Conservation (phyloP, 1,284 basidiomycete species). For the Trichosporon faecale region DNA sequence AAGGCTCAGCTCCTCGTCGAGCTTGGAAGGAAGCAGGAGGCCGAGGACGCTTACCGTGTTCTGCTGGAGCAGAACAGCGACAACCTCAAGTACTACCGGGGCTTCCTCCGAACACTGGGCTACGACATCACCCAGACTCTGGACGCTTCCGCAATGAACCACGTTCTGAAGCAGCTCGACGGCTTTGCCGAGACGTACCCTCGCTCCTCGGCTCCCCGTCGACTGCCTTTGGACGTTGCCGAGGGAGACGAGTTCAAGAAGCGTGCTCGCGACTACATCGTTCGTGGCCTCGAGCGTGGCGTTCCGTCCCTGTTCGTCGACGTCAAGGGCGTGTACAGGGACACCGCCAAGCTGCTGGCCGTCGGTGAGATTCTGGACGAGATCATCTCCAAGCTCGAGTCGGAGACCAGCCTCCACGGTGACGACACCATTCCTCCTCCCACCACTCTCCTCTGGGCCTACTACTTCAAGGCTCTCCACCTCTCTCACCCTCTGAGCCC, state of each 20-base stretch:
- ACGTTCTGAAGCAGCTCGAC: conserved; percentile 61
- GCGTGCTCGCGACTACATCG: conserved; percentile 68
- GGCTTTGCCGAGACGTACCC: conserved; percentile 65
- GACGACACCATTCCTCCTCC: conserved; percentile 61
- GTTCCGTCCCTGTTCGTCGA: conserved; percentile 93
- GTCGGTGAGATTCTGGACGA: conserved; percentile 72
- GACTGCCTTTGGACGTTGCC: conserved; percentile 68
- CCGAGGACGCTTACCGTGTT: conserved; percentile 71
- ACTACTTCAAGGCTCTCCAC: conserved; percentile 93
- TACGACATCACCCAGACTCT: conserved; percentile 55
- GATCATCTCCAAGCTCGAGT: conserved; percentile 52
- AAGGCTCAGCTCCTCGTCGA: conserved; percentile 65
- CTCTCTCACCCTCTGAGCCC: conserved; percentile 64
- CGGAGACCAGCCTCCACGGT: conserved; percentile 42
- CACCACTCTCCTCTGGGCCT: conserved; percentile 86
- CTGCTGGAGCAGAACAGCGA: conserved; percentile 86
- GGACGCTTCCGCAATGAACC: conserved; percentile 54
- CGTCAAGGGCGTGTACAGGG: conserved; percentile 76
- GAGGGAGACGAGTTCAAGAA: conserved; percentile 65
- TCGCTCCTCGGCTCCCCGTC: conserved; percentile 66
- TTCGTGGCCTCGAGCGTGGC: conserved; percentile 72
- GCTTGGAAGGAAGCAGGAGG: conserved; percentile 62
- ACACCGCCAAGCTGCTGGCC: conserved; percentile 61
- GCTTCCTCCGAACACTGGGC: conserved; percentile 66
- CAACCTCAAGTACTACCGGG: conserved; percentile 73